Evolutionary conservation across 2,329 filamentous ascomycete genomes (phyloP).

Genomic region (Colletotrichum sp.): DNA sequence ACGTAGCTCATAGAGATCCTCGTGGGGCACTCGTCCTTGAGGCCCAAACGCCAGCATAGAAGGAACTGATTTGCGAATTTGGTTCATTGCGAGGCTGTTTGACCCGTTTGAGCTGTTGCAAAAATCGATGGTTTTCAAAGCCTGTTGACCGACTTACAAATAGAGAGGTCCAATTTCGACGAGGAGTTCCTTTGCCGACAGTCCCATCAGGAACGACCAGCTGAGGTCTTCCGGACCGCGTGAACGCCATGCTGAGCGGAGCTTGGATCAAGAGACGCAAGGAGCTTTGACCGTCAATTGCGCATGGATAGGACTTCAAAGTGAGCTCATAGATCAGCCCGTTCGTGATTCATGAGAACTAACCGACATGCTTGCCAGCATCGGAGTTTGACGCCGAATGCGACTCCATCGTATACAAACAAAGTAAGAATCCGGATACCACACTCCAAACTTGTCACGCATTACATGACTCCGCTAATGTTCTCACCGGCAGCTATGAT

Average conservation of each 20-base stretch:
- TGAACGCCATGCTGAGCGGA: background rate
- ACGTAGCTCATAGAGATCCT: background rate
- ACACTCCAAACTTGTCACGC: background rate
- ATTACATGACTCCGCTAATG: background rate
- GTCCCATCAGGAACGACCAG: background rate
- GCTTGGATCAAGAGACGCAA: background rate
- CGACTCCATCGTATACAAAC: background rate
- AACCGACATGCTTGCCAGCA: background rate
- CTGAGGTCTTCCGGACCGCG: background rate
- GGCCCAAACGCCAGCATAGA: background rate
- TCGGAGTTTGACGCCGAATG: background rate
- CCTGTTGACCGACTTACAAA: background rate
- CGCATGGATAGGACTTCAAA: background rate
- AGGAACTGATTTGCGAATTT: background rate
- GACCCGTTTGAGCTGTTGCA: background rate
- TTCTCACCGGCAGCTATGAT: background rate
- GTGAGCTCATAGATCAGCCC: background rate
- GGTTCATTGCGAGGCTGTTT: background rate
- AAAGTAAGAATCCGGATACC: background rate
- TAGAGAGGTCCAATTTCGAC: background rate
- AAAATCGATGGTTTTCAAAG: background rate
- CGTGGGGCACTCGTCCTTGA: background rate
- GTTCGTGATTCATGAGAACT: background rate
- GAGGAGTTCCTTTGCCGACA: background rate
- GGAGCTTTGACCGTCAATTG: background rate